Base-by-base conservation (phyloP, 106 monocot species). In the Apostasia ramifera region DNA sequence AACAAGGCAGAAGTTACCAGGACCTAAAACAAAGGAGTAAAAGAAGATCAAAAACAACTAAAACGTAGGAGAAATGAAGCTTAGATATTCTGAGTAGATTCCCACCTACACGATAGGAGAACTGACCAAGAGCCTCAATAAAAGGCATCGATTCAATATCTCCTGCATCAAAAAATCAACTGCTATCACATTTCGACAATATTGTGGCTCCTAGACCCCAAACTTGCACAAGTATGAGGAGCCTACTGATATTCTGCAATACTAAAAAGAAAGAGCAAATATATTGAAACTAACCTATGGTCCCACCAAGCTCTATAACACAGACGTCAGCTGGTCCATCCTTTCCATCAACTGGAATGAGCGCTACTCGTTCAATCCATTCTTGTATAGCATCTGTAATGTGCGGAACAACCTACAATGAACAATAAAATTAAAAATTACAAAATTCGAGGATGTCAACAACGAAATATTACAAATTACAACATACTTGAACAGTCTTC, bases 81-180 rank as follows among this genome's bases (percentile, higher is more conserved):
- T 61, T 11, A 41, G 14, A 40, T 46, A 40, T 47, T 40, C 43
- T 53, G 47, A 7, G 55, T 37, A 72, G 44, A 60, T 42, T 53
- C 87, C 80, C 71, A 97, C 97, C 97, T 54, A 92, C 92, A 45
- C 89, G 84, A 73, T 85, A 87, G 41, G 97, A 97, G 61, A 97
- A 90, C 67, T 95, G 91, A 50, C 91, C 81, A 72, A 95, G 73
- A 41, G 95, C 91, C 81, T 95, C 95, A 78, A 89, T 84, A 77
- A 86, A 95, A 41, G 91, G 91, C 95, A 91, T 95, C 1, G 95
- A 95, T 68, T 95, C 95, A 76, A 95, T 95, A 77, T 95, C 95
- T 69, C 95, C 95, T 95, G 84, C 66, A 86, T 75, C 59, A 71
- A 78, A 12, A 80, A 81, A 57, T 67, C 38, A 62, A 82, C 66